A percentile compares a stretch with the other conserved stretches of the same genome.
Evolutionary conservation across 1,284 basidiomycete species (phyloP).

Genomic region (Polyporus tsugae): DNA sequence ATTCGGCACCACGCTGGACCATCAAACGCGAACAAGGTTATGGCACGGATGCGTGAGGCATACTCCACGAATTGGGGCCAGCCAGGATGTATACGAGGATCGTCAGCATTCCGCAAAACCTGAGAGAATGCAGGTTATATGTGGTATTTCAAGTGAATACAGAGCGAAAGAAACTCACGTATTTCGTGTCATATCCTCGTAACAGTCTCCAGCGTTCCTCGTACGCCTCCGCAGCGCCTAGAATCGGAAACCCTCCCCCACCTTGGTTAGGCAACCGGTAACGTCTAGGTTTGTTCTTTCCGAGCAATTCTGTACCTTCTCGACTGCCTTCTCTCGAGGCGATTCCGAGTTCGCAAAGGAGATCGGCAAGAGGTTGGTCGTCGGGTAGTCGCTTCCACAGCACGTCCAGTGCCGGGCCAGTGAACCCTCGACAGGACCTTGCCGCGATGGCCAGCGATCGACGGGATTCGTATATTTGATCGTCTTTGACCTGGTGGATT

Average conservation of each 20-base stretch:
- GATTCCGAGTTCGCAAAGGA: slow-evolving; percentile 1
- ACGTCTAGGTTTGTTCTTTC: background rate
- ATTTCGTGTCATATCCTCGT: background rate
- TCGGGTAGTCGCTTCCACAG: background rate
- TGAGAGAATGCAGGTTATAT: background rate
- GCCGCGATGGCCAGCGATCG: background rate
- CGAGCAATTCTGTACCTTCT: background rate
- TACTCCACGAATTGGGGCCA: background rate
- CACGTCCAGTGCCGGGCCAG: background rate
- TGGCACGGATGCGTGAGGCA: background rate
- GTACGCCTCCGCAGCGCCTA: background rate
- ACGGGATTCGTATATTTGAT: background rate
- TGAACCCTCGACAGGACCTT: background rate
- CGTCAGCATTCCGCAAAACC: background rate
- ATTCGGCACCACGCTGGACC: background rate
- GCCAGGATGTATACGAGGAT: background rate
- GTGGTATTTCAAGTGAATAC: background rate
- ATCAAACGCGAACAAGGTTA: background rate
- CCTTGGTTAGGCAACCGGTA: background rate
- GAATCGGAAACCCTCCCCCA: background rate
- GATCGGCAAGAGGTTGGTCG: background rate
- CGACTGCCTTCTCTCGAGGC: background rate
- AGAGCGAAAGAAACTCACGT: background rate
- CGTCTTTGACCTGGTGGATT: background rate
- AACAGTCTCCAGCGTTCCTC: background rate